phyloP scores from a whole-genome alignment of 1,284 basidiomycete species.

The Coniferiporia weirii region DNA sequence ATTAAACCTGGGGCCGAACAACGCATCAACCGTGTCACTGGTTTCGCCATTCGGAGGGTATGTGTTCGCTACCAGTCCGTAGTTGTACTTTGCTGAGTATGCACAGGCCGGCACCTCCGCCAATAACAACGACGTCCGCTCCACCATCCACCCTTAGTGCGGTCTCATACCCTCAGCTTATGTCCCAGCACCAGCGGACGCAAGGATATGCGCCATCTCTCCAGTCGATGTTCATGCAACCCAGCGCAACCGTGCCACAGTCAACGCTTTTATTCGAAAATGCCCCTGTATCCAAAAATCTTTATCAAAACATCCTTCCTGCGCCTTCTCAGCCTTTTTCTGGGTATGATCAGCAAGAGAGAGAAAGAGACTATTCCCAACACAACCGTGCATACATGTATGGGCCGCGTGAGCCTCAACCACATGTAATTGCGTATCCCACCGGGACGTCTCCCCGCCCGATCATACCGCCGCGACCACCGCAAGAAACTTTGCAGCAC shows the following conservation, averaged over 20 bases:
- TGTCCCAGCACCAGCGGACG: conserved; percentile 63
- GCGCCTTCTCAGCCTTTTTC: conserved; percentile 25
- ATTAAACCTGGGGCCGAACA: conserved; percentile 18
- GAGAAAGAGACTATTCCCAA: conserved; percentile 1
- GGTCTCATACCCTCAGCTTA: conserved; percentile 55
- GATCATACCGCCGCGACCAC: conserved; percentile 22
- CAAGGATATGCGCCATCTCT: conserved; percentile 64
- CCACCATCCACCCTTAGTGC: conserved; percentile 38
- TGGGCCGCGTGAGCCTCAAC: conserved; percentile 15
- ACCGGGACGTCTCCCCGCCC: conserved; percentile 8
- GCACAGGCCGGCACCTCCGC: conserved; percentile 27
- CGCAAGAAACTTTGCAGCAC: conserved; percentile 19
- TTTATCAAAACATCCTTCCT: conserved; percentile 33
- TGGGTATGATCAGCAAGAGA: neutral
- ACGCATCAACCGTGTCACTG: conserved; percentile 17
- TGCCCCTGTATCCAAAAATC: conserved; percentile 16
- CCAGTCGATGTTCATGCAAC: conserved; percentile 45
- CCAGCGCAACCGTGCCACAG: conserved; percentile 21
- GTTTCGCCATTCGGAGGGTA: conserved; percentile 18
- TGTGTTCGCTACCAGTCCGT: conserved; percentile 11
- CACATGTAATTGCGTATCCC: neutral
- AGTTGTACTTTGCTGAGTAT: conserved; percentile 23
- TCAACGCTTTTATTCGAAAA: conserved; percentile 25
- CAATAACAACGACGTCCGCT: conserved; percentile 59
- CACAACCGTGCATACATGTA: conserved; percentile 16